These are phyloP conservation scores for Microstroma glucosiphilum DNA, from an alignment of 1,284 basidiomycete species.

Conservation along the genomic window DNA sequence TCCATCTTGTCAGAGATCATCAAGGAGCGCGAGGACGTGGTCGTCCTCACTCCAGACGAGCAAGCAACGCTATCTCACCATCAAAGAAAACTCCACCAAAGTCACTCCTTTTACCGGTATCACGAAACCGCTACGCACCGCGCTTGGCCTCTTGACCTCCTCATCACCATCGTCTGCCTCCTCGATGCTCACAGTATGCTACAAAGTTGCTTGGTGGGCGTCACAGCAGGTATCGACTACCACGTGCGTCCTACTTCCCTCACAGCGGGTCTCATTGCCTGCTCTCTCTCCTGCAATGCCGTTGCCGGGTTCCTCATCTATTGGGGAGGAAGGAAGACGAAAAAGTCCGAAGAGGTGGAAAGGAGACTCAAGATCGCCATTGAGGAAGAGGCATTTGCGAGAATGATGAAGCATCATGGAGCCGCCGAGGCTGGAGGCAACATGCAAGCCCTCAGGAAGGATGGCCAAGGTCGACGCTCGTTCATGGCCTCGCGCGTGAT, in stretches of 20 bases:
- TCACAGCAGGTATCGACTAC: slow-evolving; percentile 68
- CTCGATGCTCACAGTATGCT: slow-evolving; percentile 51
- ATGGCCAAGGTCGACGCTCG: too few species aligned
- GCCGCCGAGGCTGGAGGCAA: background rate
- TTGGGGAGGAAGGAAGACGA: slow-evolving; percentile 69
- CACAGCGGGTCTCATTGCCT: slow-evolving; percentile 66
- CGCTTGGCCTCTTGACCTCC: slow-evolving; percentile 63
- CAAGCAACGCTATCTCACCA: slow-evolving; percentile 45
- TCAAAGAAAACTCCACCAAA: slow-evolving; percentile 45
- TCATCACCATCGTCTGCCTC: slow-evolving; percentile 31
- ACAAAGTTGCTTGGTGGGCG: slow-evolving; percentile 59
- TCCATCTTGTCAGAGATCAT: slow-evolving; percentile 41
- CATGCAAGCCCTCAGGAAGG: too few species aligned
- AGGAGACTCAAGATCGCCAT: slow-evolving; percentile 66
- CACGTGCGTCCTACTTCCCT: slow-evolving; percentile 55
- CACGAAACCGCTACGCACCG: slow-evolving; percentile 79
- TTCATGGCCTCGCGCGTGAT: too few species aligned
- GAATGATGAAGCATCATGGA: slow-evolving; percentile 12
- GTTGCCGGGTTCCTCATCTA: slow-evolving; percentile 71
- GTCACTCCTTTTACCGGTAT: slow-evolving; percentile 68
- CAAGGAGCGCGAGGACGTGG: slow-evolving; percentile 36
- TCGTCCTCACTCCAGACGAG: slow-evolving; percentile 42
- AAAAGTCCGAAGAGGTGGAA: slow-evolving; percentile 68
- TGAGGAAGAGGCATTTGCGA: slow-evolving; percentile 48
- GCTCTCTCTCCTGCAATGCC: slow-evolving; percentile 73